phyloP scores from a whole-genome alignment of 371 early-diverging fungal species.

The Encephalitozoon romaleae region DNA sequence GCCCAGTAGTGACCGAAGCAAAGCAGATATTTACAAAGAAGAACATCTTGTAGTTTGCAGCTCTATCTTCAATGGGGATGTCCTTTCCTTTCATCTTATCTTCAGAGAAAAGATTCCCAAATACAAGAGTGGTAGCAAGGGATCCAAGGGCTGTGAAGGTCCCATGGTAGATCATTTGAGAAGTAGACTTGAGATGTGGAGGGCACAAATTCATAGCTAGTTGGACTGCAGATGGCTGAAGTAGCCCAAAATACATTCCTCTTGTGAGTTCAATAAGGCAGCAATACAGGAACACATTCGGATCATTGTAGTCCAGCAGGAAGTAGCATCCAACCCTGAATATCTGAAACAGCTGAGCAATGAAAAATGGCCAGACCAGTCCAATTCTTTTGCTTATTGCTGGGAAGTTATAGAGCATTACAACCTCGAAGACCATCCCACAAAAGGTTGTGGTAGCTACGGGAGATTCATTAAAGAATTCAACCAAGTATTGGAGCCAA shows the following conservation, averaged over 20 bases:
- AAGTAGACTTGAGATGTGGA: slow-evolving; percentile 57
- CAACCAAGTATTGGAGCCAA: slow-evolving; percentile 10
- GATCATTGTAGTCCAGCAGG: slow-evolving; percentile 10
- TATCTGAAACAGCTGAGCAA: slow-evolving; percentile 58
- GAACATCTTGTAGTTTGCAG: slow-evolving; percentile 25
- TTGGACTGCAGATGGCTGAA: slow-evolving; percentile 59
- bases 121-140: slow-evolving; percentile 47
- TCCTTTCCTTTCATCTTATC: slow-evolving; percentile 29
- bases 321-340: slow-evolving; percentile 58
- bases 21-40: slow-evolving; percentile 45
- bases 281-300: slow-evolving; percentile 41
- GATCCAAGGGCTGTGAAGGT: slow-evolving; percentile 59
- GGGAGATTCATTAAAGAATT: slow-evolving; percentile 51
- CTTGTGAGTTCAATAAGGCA: slow-evolving; percentile 60
- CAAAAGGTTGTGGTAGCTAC: slow-evolving; percentile 54
- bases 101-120: slow-evolving; percentile 14
- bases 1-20: slow-evolving; percentile 36
- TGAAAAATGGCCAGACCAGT: slow-evolving; percentile 60
- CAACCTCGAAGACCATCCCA: slow-evolving; percentile 61
- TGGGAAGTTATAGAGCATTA: slow-evolving; percentile 53
- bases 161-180: slow-evolving; percentile 61
- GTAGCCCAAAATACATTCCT: slow-evolving; percentile 62
- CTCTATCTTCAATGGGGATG: background rate
- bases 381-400: slow-evolving; percentile 51
- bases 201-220: slow-evolving; percentile 58